These are phyloP conservation scores for Coemansia sp. DNA, from an alignment of 371 early-diverging fungal species.

Conservation along the genomic window DNA sequence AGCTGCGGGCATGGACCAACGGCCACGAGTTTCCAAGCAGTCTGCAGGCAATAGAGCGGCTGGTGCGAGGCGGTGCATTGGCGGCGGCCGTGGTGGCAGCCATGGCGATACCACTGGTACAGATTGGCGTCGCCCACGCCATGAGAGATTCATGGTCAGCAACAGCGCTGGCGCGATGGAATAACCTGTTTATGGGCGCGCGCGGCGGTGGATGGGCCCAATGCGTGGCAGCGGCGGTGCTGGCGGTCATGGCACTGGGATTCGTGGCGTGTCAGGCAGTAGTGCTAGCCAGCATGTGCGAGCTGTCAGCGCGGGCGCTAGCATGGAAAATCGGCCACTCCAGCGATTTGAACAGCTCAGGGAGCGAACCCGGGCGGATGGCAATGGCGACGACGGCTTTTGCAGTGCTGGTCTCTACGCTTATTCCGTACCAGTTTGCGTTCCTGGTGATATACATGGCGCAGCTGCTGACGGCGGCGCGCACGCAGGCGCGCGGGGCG, in stretches of 20 bases:
- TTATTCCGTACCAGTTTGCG: slow-evolving; percentile 81
- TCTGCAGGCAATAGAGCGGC: slow-evolving; percentile 30
- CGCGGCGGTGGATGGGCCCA: slow-evolving; percentile 31
- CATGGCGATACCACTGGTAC: slow-evolving; percentile 24
- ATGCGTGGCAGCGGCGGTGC: slow-evolving; percentile 12
- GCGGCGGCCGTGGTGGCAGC: slow-evolving; percentile 17
- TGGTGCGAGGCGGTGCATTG: slow-evolving; percentile 42
- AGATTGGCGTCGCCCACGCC: slow-evolving; percentile 13
- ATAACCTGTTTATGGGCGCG: slow-evolving; percentile 47
- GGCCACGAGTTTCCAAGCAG: slow-evolving; percentile 24
- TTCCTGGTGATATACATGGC: slow-evolving; percentile 76
- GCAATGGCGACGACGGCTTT: slow-evolving; percentile 29
- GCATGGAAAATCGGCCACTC: not conserved
- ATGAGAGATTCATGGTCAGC: slow-evolving; percentile 23
- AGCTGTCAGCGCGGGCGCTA: slow-evolving; percentile 8
- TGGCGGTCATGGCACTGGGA: slow-evolving; percentile 38
- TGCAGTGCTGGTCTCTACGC: slow-evolving; percentile 65
- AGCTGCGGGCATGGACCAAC: slow-evolving; percentile 63
- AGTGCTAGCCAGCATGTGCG: slow-evolving; percentile 23
- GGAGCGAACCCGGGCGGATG: slow-evolving; percentile 11
- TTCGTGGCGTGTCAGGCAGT: slow-evolving; percentile 32
- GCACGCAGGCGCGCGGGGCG: slow-evolving; percentile 45
- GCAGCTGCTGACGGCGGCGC: slow-evolving; percentile 66
- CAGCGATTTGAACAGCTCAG: not conserved
- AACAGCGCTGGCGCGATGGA: slow-evolving; percentile 23